A percentile compares a stretch with the other conserved stretches of the same genome.
phyloP scores from a whole-genome alignment of 225 moss, liverwort and hornwort species.

The Bryum argenteum region DNA sequence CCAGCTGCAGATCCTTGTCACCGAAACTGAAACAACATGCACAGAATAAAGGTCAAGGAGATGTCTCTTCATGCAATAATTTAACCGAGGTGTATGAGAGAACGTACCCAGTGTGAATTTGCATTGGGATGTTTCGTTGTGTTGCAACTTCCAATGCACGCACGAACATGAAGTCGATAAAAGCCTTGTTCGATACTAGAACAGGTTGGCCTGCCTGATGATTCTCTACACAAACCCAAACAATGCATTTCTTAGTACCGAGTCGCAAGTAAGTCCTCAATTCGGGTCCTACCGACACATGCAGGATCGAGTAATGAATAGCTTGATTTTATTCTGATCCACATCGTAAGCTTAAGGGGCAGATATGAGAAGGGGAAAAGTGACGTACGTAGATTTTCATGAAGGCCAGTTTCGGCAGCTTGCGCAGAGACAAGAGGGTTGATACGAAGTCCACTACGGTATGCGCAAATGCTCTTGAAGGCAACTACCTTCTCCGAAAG shows the following conservation, averaged over 20 bases:
- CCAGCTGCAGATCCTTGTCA: constrained; percentile 89
- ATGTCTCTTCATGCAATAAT: background rate
- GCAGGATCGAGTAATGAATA: too few species aligned
- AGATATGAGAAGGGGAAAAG: background rate
- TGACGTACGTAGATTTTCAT: constrained; percentile 54
- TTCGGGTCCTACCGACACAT: too few species aligned
- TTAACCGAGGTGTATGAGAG: background rate
- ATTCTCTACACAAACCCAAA: constrained; percentile 28
- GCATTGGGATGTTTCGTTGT: constrained; percentile 65
- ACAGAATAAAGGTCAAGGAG: constrained; percentile 19
- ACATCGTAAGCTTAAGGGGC: too few species aligned
- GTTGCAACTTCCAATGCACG: constrained; percentile 82
- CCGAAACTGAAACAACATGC: constrained; percentile 67
- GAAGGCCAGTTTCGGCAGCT: constrained; percentile 80
- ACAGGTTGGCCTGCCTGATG: constrained; percentile 44
- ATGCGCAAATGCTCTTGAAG: constrained; percentile 88
- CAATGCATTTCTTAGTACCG: constrained; percentile 11
- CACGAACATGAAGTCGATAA: constrained; percentile 78
- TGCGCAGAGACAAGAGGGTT: constrained; percentile 65
- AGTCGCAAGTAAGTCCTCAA: background rate
- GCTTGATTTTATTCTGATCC: too few species aligned
- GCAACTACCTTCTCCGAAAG: constrained; percentile 68
- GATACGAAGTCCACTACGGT: constrained; percentile 80
- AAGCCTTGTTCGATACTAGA: constrained; percentile 67
- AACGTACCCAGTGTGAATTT: constrained; percentile 86